Evolutionary conservation across 345 rosid species (phyloP).

Genomic region (Syzygium jambos): DNA sequence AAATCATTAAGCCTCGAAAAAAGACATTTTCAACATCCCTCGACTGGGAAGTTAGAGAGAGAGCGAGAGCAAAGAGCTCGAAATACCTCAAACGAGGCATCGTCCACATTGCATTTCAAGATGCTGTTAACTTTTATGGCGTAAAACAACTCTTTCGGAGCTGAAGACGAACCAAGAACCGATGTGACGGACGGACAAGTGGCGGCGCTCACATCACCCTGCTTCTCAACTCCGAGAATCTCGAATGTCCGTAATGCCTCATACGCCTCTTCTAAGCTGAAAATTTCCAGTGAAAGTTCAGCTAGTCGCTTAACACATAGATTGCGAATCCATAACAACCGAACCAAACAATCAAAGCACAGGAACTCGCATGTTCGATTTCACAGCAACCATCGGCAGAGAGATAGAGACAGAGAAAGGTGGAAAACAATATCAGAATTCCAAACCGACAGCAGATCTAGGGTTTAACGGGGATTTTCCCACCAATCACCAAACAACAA

Average conservation of each 20-base stretch:
- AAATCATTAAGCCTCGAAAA: neutral
- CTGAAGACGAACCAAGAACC: slow-evolving; percentile 43
- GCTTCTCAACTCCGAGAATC: slow-evolving; percentile 56
- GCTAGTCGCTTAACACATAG: neutral
- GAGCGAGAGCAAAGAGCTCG: neutral
- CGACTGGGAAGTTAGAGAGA: neutral
- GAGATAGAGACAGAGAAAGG: neutral
- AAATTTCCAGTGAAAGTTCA: neutral
- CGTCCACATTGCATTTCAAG: slow-evolving; percentile 41
- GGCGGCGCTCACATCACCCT: slow-evolving; percentile 32
- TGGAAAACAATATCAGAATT: neutral
- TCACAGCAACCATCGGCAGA: neutral
- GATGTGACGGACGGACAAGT: slow-evolving; percentile 43
- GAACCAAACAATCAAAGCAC: neutral
- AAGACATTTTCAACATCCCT: neutral
- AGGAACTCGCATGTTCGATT: neutral
- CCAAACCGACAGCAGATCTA: neutral
- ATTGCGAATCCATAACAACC: neutral
- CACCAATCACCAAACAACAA: neutral
- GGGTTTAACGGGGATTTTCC: neutral
- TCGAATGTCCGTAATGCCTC: slow-evolving; percentile 76
- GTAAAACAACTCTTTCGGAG: slow-evolving; percentile 51
- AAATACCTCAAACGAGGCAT: slow-evolving; percentile 46
- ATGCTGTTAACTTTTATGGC: slow-evolving; percentile 67
- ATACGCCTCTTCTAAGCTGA: slow-evolving; percentile 71